Evolutionary conservation across 169 alveolate species (phyloP).

Genomic region (Eimeria tenella): DNA sequence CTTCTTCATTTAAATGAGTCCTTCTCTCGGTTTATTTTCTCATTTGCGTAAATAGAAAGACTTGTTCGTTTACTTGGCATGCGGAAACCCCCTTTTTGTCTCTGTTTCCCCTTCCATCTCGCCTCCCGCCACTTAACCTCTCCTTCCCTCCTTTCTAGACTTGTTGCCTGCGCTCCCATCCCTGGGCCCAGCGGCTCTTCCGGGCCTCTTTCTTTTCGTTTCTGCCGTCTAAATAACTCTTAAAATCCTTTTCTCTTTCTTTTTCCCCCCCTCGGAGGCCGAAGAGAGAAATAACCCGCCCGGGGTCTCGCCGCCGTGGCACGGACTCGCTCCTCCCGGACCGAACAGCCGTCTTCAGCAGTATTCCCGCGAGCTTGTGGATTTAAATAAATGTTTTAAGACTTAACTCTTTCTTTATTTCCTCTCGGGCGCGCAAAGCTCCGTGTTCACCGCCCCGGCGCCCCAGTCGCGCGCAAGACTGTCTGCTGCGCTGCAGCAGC

Average conservation of each 20-base stretch:
- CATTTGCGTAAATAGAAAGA: background rate
- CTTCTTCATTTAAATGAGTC: background rate
- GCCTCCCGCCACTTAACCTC: background rate
- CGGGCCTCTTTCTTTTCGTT: background rate
- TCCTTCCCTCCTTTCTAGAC: constrained; percentile 2
- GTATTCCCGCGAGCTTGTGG: background rate
- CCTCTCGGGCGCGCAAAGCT: background rate
- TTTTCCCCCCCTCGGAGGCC: background rate
- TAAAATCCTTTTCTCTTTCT: background rate
- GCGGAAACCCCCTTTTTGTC: background rate
- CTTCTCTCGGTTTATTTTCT: background rate
- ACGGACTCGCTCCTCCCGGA: constrained; percentile 1
- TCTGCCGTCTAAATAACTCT: background rate
- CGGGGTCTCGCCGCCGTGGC: background rate
- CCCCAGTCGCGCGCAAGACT: background rate
- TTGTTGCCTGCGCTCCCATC: constrained; percentile 3
- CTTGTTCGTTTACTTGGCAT: no score
- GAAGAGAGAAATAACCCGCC: background rate
- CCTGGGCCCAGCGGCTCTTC: background rate
- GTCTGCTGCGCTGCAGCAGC: background rate
- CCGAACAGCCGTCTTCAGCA: constrained; percentile 7
- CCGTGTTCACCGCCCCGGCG: background rate
- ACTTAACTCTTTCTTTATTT: background rate
- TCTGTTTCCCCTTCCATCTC: background rate
- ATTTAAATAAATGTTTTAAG: background rate